Evolutionary conservation across 2,329 filamentous ascomycete species (phyloP), one percentile per base, ranked within the genome.

Genomic region (Cladosporium sp.): DNA sequence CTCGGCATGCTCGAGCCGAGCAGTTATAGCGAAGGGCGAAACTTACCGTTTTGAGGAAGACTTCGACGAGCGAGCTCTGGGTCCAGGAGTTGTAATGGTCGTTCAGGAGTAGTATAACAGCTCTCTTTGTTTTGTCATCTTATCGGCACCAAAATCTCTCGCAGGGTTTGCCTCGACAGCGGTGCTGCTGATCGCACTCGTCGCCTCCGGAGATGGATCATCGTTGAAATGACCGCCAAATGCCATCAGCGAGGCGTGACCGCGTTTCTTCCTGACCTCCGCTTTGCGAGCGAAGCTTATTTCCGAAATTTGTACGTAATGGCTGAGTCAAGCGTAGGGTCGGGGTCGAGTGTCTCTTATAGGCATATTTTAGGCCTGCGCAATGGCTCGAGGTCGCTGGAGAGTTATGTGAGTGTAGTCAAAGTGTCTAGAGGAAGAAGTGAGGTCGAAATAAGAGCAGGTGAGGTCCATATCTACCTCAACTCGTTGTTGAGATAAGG

Each of bases 251-350:
- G 32, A 15, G 32, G n/a, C 13, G 32, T 36, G 15, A 32, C 43
- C 11, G 32, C 22, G 43, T 39, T 20, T 5, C 20, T 32, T 34
- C 19, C 9, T 9, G 9, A 32, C 44, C 37, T 48, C 44, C 44
- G 44, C 44, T 40, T n/a, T 24, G 44, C 6, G 13, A 19, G 11
- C 13, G 40, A 48, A 48, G 44, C 36, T 40, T 48, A 32, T 48
- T 41, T 24, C 44, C 44, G 44, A 48, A 48, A 41, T 24, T 22
- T 15, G 44, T 48, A 48, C 44, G 44, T 48, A 48, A 48, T 37
- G 38, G 20, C 32, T 40, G 18, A 24, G 13, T 15, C 24, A 27
- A 20, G 15, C 24, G 15, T 36, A 41, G 44, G 44, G 44, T 48
- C 44, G 18, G 19, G 19, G 13, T 24, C 17, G 13, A 44, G 30